These are phyloP conservation scores for Tetrahymena malaccensis DNA, from an alignment of 73 alveolate genomes.

Conservation along the genomic window DNA sequence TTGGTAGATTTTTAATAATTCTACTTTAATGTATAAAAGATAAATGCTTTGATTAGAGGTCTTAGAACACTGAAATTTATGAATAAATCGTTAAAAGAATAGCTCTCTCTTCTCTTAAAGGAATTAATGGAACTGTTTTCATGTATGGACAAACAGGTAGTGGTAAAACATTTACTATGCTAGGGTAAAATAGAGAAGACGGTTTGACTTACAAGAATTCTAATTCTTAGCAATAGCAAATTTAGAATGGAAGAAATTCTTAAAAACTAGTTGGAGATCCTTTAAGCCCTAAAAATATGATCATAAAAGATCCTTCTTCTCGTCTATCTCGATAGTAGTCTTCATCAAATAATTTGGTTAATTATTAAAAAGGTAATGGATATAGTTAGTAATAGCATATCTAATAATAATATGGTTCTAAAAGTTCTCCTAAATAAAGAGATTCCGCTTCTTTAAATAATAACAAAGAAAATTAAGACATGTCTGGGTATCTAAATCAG, in stretches of 20 bases:
- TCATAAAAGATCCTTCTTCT: background rate
- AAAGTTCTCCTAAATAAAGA: background rate
- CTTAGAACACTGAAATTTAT: background rate
- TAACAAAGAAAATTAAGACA: background rate
- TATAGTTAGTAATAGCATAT: background rate
- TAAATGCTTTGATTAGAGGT: background rate
- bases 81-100: background rate
- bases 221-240: background rate
- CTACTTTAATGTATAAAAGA: background rate
- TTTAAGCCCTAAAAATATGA: background rate
- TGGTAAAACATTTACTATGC: slow-evolving; percentile 50
- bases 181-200: slow-evolving; percentile 33
- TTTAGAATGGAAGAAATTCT: background rate
- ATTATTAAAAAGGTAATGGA: background rate
- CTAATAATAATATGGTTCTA: background rate
- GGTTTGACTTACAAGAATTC: background rate
- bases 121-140: slow-evolving; percentile 42
- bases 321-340: background rate
- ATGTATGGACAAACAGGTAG: slow-evolving; percentile 54
- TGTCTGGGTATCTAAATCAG: background rate
- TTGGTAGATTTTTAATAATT: background rate
- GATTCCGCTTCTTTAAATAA: background rate
- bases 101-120: slow-evolving; percentile 24
- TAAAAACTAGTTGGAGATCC: background rate
- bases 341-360: background rate